These are phyloP conservation scores for Nannizzia gypsea DNA, from an alignment of 2,329 filamentous ascomycete species.

Conservation along the genomic window DNA sequence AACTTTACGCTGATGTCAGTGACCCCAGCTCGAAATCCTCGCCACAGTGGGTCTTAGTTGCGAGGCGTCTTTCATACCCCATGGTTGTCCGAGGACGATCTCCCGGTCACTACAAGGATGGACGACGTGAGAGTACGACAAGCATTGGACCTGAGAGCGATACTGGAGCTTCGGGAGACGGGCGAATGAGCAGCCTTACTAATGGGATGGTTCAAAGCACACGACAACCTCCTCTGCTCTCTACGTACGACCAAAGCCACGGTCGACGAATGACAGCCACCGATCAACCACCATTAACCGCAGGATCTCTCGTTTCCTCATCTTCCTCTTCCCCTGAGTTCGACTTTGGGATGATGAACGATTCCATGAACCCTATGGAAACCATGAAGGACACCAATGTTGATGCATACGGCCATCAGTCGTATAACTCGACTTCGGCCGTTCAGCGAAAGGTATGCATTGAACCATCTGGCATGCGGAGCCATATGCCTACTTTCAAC, in stretches of 20 bases:
- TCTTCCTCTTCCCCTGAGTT: conserved; percentile 29
- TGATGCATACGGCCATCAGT: conserved; percentile 26
- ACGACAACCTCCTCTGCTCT: conserved; percentile 24
- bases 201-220: conserved; percentile 22
- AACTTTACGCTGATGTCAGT: conserved; percentile 62
- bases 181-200: conserved; percentile 21
- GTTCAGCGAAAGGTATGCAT: conserved; percentile 18
- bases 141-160: conserved; percentile 58
- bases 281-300: conserved; percentile 29
- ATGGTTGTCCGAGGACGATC: conserved; percentile 81
- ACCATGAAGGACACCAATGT: conserved; percentile 26
- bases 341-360: conserved; percentile 28
- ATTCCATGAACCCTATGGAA: conserved; percentile 31
- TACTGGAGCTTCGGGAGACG: conserved; percentile 36
- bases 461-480: conserved; percentile 16
- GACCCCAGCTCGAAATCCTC: conserved; percentile 23
- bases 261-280: conserved; percentile 26
- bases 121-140: conserved; percentile 55
- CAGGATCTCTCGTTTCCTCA: conserved; percentile 29
- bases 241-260: conserved; percentile 24
- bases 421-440: conserved; percentile 17
- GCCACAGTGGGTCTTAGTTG: conserved; percentile 57
- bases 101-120: conserved; percentile 67
- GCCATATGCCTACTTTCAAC: conserved; percentile 20
- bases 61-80: conserved; percentile 59